Evolutionary conservation across 495 filamentous ascomycete genomes (phyloP), one percentile per base, ranked within the genome.

Genomic region (Choiromyces venosus): DNA sequence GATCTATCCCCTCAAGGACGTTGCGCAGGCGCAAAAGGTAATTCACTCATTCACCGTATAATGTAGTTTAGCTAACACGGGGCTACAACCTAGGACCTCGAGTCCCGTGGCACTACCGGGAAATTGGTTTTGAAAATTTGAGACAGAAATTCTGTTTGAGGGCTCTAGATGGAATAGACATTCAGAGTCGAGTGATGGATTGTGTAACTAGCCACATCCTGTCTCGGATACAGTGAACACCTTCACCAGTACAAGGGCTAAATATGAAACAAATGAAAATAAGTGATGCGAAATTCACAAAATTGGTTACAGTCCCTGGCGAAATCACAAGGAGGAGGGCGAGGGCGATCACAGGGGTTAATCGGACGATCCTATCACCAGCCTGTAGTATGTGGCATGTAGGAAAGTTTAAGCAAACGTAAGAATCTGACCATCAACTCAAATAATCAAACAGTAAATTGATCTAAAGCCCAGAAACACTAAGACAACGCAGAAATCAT

Each of bases 81-180:
- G 73, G 33, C 33, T 39, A 9, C 12, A 36, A 69, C 25, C 68
- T 70, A 88, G 81, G 95, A 97, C 83, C 83, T 98, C 38, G 92
- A 96, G 82, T 87, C 91, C 37, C 84, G 94, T 68, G 91, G 90
- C 84, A 93, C 92, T 0, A 94, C 89, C 42, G 94, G 95, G 21
- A 98, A 96, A 86, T 80, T 93, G 70, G 69, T 89, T 73, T 78
- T 89, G 70, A 88, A 87, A 37, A 68, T 76, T 29, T 76, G 70
- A 71, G 39, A 39, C 5, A 1, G 68, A 25, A 10, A 38, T 1
- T 1, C 25, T 29, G 37, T 21, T n/a, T 67, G n/a, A n/a, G 42
- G 33, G 16, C 16, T 36, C 12, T 36, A 29, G 29, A 5, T 56
- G 40, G 71, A 37, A 9, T 35, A 39, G 10, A 19, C 68, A 19